A percentile compares a stretch with the other conserved stretches of the same genome.
Evolutionary conservation across 225 moss, liverwort and hornwort genomes (phyloP).

Genomic region (Physcomitrium patens): DNA sequence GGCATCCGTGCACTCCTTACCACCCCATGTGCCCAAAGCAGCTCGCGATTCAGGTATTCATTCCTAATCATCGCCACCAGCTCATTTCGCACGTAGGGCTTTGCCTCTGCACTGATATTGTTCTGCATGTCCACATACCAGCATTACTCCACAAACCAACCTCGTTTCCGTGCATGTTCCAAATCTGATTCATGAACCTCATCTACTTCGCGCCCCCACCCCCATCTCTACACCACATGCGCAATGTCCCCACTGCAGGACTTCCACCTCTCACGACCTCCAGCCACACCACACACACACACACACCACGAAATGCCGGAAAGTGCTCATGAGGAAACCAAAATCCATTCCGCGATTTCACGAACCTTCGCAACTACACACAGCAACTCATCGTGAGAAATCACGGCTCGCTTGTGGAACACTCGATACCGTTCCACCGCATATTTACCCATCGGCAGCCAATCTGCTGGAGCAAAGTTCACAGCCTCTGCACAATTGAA

Average conservation of each 20-base stretch:
- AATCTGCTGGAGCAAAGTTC: constrained; percentile 97
- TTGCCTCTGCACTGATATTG: constrained; percentile 56
- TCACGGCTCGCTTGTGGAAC: constrained; percentile 85
- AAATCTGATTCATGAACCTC: no score
- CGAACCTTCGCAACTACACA: constrained; percentile 97
- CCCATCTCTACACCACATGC: no score
- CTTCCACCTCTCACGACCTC: no score
- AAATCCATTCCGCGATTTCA: neutral
- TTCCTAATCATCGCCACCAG: constrained; percentile 65
- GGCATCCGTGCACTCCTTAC: constrained; percentile 81
- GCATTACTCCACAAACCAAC: no score
- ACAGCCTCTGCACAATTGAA: constrained; percentile 99
- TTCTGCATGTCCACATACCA: constrained; percentile 52
- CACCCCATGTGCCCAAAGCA: constrained; percentile 83
- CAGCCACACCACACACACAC: no score
- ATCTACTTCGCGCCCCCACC: no score
- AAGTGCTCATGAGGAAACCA: neutral
- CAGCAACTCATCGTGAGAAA: constrained; percentile 96
- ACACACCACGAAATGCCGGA: neutral
- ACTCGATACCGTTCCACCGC: constrained; percentile 94
- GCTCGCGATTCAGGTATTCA: constrained; percentile 79
- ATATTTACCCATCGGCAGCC: constrained; percentile 87
- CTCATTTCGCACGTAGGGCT: constrained; percentile 73
- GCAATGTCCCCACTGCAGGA: no score
- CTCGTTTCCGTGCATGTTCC: no score